These are phyloP conservation scores for Aspergillus sp. DNA, from an alignment of 2,329 filamentous ascomycete genomes.

Conservation along the genomic window DNA sequence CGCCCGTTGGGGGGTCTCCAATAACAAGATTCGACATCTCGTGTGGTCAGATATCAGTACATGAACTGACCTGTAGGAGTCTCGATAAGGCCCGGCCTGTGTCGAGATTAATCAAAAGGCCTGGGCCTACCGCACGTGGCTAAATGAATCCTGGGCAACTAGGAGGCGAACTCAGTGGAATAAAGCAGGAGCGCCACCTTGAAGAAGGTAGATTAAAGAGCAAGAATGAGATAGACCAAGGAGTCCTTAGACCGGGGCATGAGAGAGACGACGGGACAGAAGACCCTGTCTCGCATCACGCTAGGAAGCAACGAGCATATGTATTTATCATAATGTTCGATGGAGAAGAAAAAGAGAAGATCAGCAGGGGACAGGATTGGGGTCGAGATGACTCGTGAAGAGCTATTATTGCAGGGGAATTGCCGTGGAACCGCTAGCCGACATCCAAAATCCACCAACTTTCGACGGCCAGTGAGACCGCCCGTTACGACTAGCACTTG, in stretches of 20 bases:
- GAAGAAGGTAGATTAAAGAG: background rate
- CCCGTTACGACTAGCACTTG: background rate
- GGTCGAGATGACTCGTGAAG: background rate
- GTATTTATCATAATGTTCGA: background rate
- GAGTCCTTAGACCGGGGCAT: background rate
- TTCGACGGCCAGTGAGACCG: background rate
- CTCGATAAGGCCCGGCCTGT: background rate
- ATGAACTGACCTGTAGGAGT: background rate
- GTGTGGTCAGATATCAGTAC: background rate
- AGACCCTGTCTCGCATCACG: background rate
- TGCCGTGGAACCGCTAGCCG: background rate
- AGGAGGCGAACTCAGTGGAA: background rate
- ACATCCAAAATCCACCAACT: background rate
- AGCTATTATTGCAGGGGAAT: background rate
- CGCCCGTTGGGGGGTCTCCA: background rate
- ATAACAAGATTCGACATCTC: slow-evolving; percentile 10
- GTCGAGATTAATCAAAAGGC: background rate
- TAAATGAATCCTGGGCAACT: background rate
- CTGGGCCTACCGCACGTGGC: background rate
- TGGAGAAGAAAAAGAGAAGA: background rate
- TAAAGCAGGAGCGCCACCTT: background rate
- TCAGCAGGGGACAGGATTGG: background rate
- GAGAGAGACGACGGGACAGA: background rate
- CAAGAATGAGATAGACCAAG: background rate
- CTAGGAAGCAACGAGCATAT: background rate